Evolutionary conservation across 1,284 basidiomycete genomes (phyloP), one percentile per base, ranked within the genome.

Genomic region (Ceratobasidium sp.): DNA sequence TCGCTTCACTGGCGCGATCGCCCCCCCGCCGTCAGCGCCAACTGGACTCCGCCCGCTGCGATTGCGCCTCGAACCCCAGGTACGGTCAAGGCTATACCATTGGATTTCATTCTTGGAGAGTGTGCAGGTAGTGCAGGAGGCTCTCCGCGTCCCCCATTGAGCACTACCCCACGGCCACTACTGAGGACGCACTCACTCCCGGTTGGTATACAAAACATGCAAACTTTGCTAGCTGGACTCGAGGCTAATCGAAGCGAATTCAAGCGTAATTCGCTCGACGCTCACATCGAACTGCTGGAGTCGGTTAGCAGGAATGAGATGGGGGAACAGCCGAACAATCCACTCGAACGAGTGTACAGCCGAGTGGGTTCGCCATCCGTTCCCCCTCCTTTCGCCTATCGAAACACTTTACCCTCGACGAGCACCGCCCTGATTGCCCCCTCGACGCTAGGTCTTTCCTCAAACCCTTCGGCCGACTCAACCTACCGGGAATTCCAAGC

Each of bases 211-310:
- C 68, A 56, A 24, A 71, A 51, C 24, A 59, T 71, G 39, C 68
- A 71, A 8, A 16, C 54, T n/a, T 27, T 71, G n/a, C 68, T 71
- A 11, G 68, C 68, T 49, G 68, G 68, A 19, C 49, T 41, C 39
- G 66, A 69, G 8, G 66, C 19, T 58, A n/a, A n/a, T 19, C 13
- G 16, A 11, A 19, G 19, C 6, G 39, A 58, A 22, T 61, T 22
- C 8, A 31, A 56, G 19, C 37, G 37, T 37, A 58, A 61, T 61
- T 54, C 43, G 4, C 24, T 41, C n/a, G 34, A 37, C 16, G 51
- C 41, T 43, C 37, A 34, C 14, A 53, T 46, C 27, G 49, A 69
- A 41, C 34, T 53, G 3, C 37, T 48, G 14, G 64, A 46, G 19
- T 22, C 51, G 39, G 37, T 39, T 46, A 27, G n/a, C 1, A 46